Conservation (phyloP, 345 rosid genomes). For the Brassica incana region DNA sequence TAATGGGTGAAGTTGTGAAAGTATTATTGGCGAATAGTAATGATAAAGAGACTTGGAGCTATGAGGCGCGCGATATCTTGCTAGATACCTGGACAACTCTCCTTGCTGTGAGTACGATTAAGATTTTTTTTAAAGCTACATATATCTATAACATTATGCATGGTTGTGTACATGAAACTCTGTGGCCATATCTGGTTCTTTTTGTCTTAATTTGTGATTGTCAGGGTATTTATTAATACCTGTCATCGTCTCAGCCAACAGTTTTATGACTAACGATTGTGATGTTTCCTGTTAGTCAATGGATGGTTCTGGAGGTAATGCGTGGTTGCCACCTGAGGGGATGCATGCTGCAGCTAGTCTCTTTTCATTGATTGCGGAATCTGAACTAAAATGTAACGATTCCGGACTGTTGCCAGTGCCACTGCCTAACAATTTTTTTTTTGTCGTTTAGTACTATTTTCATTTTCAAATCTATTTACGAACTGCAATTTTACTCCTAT, state of each 20-base stretch:
- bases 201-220: constrained; percentile 11
- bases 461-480: constrained; percentile 15
- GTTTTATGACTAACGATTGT: constrained; percentile 34
- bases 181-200: constrained; percentile 22
- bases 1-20: constrained; percentile 94
- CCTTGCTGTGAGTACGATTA: constrained; percentile 61
- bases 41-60: constrained; percentile 91
- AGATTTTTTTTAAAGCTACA: constrained; percentile 4
- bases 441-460: constrained; percentile 16
- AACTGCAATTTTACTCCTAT: constrained; percentile 28
- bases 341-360: constrained; percentile 74
- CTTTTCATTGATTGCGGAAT: constrained; percentile 75
- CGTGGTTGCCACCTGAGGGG: constrained; percentile 85
- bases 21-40: constrained; percentile 57
- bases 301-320: constrained; percentile 56
- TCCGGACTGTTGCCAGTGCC: constrained; percentile 11
- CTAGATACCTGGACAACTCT: constrained; percentile 91
- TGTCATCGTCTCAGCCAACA: constrained; percentile 17
- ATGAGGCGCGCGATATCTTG: constrained; percentile 96
- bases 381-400: constrained; percentile 74
- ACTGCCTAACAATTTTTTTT: constrained; percentile 11
- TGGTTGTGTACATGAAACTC: constrained; percentile 28
- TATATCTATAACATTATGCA: constrained; percentile 15
- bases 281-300: constrained; percentile 53
- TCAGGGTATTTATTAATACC: constrained; percentile 5